These are phyloP conservation scores for barrel medic (Medicago truncatula) DNA, from an alignment of 306 rosid genomes.

Conservation along the genomic window DNA sequence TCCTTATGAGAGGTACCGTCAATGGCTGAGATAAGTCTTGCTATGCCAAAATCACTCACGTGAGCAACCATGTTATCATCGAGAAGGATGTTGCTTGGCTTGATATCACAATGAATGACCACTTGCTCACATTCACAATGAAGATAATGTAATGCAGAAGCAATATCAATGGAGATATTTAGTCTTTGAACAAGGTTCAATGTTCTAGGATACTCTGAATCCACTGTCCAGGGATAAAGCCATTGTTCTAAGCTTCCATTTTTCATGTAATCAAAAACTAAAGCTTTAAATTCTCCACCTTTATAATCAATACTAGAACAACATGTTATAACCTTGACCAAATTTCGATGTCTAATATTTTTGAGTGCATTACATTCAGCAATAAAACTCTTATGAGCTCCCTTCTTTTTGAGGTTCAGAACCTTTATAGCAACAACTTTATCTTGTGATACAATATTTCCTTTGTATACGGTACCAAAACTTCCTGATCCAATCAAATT, in stretches of 20 bases:
- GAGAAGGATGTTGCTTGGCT: not conserved
- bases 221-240: not conserved
- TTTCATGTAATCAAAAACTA: not conserved
- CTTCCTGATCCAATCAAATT: not conserved
- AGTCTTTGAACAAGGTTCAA: not conserved
- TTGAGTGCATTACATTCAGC: not conserved
- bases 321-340: not conserved
- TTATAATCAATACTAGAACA: not conserved
- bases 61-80: not conserved
- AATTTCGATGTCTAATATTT: not conserved
- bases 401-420: not conserved
- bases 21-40: not conserved
- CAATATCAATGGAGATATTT: not conserved
- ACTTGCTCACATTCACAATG: not conserved
- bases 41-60: not conserved
- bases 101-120: not conserved
- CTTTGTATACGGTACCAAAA: not conserved
- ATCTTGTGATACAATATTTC: not conserved
- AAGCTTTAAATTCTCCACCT: not conserved
- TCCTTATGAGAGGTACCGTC: not conserved
- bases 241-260: not conserved
- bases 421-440: not conserved
- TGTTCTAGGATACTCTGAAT: not conserved
- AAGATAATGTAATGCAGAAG: not conserved
- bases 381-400: no score